These are phyloP conservation scores for Tirmania nivea DNA, from an alignment of 495 filamentous ascomycete genomes.

Conservation along the genomic window DNA sequence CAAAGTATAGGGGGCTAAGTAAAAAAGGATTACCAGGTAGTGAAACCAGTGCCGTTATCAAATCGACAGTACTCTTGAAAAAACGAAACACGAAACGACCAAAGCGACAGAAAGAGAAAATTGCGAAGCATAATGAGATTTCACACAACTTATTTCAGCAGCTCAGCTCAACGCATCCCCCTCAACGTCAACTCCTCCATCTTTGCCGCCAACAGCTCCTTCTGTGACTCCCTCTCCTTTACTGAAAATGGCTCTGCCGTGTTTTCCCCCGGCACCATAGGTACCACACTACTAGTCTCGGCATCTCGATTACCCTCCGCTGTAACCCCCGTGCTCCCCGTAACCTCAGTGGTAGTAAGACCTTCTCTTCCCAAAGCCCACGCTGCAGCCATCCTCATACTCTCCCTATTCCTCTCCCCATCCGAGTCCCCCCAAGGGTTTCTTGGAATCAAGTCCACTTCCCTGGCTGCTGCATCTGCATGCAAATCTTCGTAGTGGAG, in stretches of 20 bases:
- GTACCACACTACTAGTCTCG: neutral
- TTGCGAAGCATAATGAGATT: too few relatives aligned
- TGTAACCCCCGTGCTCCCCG: neutral
- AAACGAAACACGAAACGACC: too few relatives aligned
- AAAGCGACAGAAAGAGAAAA: too few relatives aligned
- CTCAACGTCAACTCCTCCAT: constrained; percentile 8
- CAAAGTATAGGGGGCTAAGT: too few relatives aligned
- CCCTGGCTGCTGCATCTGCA: neutral
- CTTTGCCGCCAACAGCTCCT: constrained; percentile 7
- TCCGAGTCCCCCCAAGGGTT: neutral
- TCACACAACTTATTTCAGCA: neutral
- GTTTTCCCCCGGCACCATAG: neutral
- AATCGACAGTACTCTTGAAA: too few relatives aligned
- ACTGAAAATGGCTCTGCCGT: neutral
- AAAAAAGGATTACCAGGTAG: too few relatives aligned
- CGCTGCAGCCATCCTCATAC: neutral
- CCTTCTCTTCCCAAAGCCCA: neutral
- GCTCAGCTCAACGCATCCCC: neutral
- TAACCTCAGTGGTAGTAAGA: neutral
- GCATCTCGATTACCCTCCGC: neutral
- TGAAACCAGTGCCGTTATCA: too few relatives aligned
- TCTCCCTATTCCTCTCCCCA: neutral
- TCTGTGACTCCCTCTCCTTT: constrained; percentile 3
- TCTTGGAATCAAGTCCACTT: neutral
- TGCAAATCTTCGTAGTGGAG: neutral